Evolutionary conservation across 148 eudicot genomes (phyloP).

Genomic region (Silene latifolia): DNA sequence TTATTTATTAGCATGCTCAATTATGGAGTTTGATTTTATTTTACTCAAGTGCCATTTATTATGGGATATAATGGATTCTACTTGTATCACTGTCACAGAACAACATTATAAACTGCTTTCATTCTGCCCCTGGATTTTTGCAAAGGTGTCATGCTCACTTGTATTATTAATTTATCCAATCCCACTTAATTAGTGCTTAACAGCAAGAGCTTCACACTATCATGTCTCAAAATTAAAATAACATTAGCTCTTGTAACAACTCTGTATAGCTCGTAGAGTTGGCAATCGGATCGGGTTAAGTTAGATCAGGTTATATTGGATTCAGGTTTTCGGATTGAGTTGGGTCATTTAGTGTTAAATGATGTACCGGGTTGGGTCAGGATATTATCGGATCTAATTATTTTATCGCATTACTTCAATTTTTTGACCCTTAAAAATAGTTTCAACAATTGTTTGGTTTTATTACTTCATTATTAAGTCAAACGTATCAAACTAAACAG

Average conservation of each 20-base stretch:
- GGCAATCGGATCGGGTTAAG: no score
- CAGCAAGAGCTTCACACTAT: background rate
- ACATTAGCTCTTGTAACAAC: background rate
- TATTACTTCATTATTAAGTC: no score
- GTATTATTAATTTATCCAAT: background rate
- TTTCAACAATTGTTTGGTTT: no score
- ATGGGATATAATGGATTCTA: background rate
- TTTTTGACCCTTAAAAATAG: no score
- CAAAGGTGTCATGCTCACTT: background rate
- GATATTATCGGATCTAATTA: no score
- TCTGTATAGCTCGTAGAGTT: background rate
- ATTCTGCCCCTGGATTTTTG: background rate
- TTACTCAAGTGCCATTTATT: background rate
- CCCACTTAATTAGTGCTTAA: background rate
- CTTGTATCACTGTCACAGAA: constrained; percentile 12
- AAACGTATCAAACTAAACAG: no score
- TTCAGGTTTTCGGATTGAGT: no score
- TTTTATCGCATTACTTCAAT: no score
- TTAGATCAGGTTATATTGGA: no score
- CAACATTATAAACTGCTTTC: background rate
- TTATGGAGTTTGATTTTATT: constrained; percentile 1
- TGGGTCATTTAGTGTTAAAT: no score
- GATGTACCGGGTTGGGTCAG: no score
- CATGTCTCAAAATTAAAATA: background rate
- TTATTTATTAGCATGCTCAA: constrained; percentile 8